phyloP scores from a whole-genome alignment of 1,284 basidiomycete genomes.

The Austroboletus novae-zelandiae region DNA sequence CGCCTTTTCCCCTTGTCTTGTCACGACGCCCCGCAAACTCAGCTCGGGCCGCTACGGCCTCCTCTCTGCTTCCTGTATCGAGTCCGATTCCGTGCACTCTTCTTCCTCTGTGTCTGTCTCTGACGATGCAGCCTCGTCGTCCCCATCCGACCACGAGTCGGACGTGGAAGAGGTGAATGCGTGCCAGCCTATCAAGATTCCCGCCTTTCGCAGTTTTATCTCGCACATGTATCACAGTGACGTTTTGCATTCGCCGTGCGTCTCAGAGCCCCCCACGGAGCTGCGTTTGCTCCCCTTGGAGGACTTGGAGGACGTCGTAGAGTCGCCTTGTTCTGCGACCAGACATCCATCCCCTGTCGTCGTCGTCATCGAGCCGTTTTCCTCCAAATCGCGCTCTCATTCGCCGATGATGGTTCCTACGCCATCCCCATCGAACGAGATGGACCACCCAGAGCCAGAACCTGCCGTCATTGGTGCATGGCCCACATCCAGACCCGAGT shows the following conservation, averaged over 20 bases:
- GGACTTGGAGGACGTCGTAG: background rate
- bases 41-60: slow-evolving; percentile 54
- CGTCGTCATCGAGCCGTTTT: slow-evolving; percentile 17
- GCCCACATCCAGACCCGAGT: slow-evolving; percentile 30
- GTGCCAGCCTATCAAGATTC: slow-evolving; percentile 28
- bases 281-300: background rate
- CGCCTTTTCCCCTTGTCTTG: background rate
- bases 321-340: background rate
- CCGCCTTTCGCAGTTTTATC: slow-evolving; percentile 32
- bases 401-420: slow-evolving; percentile 52
- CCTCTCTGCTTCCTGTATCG: slow-evolving; percentile 36
- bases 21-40: slow-evolving; percentile 19
- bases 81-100: slow-evolving; percentile 34
- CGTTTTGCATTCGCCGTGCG: slow-evolving; percentile 7
- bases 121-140: slow-evolving; percentile 23
- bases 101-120: slow-evolving; percentile 39
- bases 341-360: slow-evolving; percentile 18
- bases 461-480: slow-evolving; percentile 36
- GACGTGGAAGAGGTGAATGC: slow-evolving; percentile 51
- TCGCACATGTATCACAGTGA: slow-evolving; percentile 26
- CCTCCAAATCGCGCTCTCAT: slow-evolving; percentile 32
- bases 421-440: slow-evolving; percentile 26
- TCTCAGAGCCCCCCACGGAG: slow-evolving; percentile 5
- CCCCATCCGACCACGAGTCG: slow-evolving; percentile 44
- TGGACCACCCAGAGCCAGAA: slow-evolving; percentile 16